Percentiles rank a stretch among this genome's conserved stretches.
These are phyloP conservation scores for Choricystis sp. DNA, from an alignment of 139 green algal species.

Conservation along the genomic window DNA sequence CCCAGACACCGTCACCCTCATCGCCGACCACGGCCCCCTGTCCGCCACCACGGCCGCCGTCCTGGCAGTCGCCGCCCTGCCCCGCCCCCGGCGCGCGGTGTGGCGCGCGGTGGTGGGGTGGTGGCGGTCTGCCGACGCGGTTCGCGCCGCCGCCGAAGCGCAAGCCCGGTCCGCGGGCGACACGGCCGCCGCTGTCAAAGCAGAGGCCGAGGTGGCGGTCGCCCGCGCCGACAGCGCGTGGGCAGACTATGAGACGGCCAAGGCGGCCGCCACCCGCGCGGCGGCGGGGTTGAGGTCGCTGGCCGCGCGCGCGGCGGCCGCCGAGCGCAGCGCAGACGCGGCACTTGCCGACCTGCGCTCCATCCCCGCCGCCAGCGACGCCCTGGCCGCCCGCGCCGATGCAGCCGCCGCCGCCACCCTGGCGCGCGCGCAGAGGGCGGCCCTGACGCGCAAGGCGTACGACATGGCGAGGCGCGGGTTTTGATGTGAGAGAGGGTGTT, in stretches of 20 bases:
- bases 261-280: no score
- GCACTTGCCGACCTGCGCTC: background rate
- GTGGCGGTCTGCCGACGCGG: background rate
- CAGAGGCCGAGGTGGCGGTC: background rate
- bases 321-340: background rate
- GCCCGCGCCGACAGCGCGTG: constrained; percentile 14
- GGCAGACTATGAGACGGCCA: constrained; percentile 31
- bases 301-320: no score
- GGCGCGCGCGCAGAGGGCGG: no score
- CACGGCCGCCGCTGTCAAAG: background rate
- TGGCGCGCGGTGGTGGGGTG: background rate
- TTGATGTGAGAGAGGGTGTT: background rate
- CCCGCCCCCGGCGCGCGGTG: background rate
- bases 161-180: background rate
- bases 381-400: background rate
- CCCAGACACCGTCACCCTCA: background rate
- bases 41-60: background rate
- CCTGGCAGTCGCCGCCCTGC: background rate
- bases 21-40: background rate
- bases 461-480: background rate
- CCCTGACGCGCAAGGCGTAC: background rate
- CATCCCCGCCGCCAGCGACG: background rate
- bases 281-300: background rate
- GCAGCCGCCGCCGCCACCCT: no score
- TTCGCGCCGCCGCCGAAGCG: no score